phyloP scores from a whole-genome alignment of 2,329 filamentous ascomycete genomes.

The Penicillium sp. region DNA sequence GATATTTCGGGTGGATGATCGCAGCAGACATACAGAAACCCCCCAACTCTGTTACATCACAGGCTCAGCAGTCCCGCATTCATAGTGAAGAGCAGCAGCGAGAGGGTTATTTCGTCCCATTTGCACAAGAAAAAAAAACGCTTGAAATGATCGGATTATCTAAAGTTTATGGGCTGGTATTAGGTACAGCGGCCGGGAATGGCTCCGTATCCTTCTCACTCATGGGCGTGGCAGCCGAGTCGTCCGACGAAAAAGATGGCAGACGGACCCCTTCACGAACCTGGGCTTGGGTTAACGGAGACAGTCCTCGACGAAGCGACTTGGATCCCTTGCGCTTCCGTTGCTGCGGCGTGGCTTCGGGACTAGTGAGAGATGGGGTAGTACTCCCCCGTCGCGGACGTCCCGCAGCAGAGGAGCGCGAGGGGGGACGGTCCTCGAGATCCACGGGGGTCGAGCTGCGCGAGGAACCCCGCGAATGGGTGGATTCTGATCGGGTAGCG shows the following conservation, averaged over 20 bases:
- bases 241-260: constrained; percentile 33
- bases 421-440: constrained; percentile 33
- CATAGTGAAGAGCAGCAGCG: too few relatives aligned
- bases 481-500: constrained; percentile 33
- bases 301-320: constrained; percentile 26
- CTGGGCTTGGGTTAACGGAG: constrained; percentile 35
- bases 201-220: constrained; percentile 22
- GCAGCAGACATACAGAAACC: too few relatives aligned
- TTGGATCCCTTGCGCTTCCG: constrained; percentile 30
- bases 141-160: constrained; percentile 1
- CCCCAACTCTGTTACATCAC: too few relatives aligned
- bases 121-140: background rate
- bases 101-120: too few relatives aligned
- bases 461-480: constrained; percentile 38
- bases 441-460: constrained; percentile 38
- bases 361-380: constrained; percentile 24
- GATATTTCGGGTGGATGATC: too few relatives aligned
- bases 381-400: constrained; percentile 33
- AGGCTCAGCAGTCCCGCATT: too few relatives aligned
- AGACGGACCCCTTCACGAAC: constrained; percentile 30
- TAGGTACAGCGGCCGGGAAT: constrained; percentile 15
- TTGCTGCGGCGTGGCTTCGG: constrained; percentile 26
- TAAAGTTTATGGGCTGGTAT: constrained; percentile 9
- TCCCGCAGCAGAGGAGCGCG: constrained; percentile 26
- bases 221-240: constrained; percentile 24